Base-by-base conservation (phyloP, 169 alveolate genomes). In the Theileria equi region DNA sequence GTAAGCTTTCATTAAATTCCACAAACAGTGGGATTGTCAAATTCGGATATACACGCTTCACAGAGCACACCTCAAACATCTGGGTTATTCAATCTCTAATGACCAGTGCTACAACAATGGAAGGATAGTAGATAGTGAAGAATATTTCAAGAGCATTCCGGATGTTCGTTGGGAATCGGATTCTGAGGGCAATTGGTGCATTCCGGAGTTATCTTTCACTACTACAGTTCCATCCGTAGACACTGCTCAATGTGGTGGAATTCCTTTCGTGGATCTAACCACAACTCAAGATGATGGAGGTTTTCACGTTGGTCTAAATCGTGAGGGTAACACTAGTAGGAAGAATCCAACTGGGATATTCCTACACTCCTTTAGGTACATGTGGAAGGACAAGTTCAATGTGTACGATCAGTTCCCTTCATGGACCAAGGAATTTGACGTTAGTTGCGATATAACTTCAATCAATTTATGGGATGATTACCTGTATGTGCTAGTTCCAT, bases 1-100 rank as follows among this genome's bases (percentile, higher is more conserved):
- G 66, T 55, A 49, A n/a, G n/a, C n/a, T n/a, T n/a, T n/a, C n/a
- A n/a, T 4, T 38, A 38, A 13, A 38, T 38, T 44, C 23, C 23
- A 44, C 52, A 25, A 5, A 3, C 23, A 44, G 19, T 5, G 23
- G 23, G 32, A 38, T 38, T 38, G 13, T 13, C 13, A 13, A 38
- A 13, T 44, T 44, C 23, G 3, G 23, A 44, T 44, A n/a, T n/a
- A n/a, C n/a, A n/a, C n/a, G 19, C 19, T 44, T 44, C n/a, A 7
- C 28, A 87, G 99, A 74, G 97, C 97, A n/a, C 98, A 96, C 86
- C 84, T 95, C 36, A 78, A 89, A 52, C 72, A 70, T 66, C 58
- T 96, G 26, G 97, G 98, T 0, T 90, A 83, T 65, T 98, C 98
- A 10, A 95, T 96, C 57, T 86, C 92, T 3, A 86, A 86, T 48